Evolutionary conservation across 2,329 filamentous ascomycete genomes (phyloP).

Genomic region (Rhinocladiella similis): DNA sequence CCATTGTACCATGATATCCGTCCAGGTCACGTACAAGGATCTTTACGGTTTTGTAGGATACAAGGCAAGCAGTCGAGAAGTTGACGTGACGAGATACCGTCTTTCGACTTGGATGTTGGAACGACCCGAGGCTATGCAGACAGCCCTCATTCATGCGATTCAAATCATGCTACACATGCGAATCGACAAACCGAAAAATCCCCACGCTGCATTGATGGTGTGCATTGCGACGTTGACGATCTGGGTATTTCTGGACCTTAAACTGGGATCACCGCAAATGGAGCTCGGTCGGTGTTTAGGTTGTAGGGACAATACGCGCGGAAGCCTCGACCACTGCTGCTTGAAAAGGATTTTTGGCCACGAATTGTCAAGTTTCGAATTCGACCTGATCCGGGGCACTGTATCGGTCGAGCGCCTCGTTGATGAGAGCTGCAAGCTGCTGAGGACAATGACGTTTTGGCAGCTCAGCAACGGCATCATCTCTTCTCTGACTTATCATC

Average conservation of each 20-base stretch:
- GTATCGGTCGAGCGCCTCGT: neutral
- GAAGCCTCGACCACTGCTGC: neutral
- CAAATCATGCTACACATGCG: neutral
- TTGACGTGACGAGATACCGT: neutral
- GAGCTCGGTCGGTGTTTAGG: neutral
- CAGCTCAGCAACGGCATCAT: neutral
- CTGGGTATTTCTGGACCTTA: neutral
- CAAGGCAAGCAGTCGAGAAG: neutral
- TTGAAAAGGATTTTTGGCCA: neutral
- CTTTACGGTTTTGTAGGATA: slow-evolving; percentile 1
- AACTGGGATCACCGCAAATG: neutral
- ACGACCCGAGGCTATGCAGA: neutral
- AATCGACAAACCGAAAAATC: neutral
- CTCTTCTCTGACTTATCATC: neutral
- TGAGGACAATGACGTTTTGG: neutral
- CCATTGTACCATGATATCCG: slow-evolving; percentile 1
- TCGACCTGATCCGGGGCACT: neutral
- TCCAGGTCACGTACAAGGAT: neutral
- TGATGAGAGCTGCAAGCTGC: neutral
- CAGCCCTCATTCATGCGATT: neutral
- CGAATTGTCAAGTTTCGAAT: neutral
- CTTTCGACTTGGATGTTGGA: slow-evolving; percentile 3
- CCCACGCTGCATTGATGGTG: neutral
- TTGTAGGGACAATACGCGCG: neutral
- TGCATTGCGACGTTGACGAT: neutral